Evolutionary conservation across 108 stramenopile species (phyloP).

Genomic region (Nitzschia inconspicua): DNA sequence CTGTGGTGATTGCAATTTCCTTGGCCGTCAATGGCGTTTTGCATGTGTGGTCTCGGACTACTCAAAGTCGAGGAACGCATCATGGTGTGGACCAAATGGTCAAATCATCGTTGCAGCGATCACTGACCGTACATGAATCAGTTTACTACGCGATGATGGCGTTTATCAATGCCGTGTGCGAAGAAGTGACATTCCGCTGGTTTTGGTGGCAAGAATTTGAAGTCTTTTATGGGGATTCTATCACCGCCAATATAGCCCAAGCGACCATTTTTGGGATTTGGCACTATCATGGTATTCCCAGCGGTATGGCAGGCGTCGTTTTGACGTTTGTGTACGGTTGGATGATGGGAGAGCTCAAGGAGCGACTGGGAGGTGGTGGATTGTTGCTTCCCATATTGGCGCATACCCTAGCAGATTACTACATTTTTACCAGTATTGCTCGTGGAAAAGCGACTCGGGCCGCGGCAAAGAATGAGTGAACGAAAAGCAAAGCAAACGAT

Average conservation of each 20-base stretch:
- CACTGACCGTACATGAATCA: conserved; percentile 2
- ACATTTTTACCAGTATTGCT: conserved; percentile 31
- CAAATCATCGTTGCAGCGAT: neutral
- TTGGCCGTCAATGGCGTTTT: conserved; percentile 20
- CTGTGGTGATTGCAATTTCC: no score
- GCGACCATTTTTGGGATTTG: conserved; percentile 20
- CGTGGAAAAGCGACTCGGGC: no score
- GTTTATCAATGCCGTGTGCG: conserved; percentile 28
- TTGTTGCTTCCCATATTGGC: conserved; percentile 26
- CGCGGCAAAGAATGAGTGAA: no score
- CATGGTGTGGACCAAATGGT: conserved; percentile 21
- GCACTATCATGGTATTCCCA: conserved; percentile 33
- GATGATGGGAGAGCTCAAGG: conserved; percentile 18
- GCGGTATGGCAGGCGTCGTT: conserved; percentile 20
- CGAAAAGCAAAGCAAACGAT: no score
- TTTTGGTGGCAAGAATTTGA: conserved; percentile 12
- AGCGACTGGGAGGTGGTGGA: conserved; percentile 9
- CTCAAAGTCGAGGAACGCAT: conserved; percentile 2
- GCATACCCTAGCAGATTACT: conserved; percentile 37
- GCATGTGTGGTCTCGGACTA: conserved; percentile 12
- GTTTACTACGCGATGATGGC: conserved; percentile 3
- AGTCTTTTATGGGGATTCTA: neutral
- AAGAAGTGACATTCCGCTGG: conserved; percentile 17
- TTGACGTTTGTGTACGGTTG: conserved; percentile 35
- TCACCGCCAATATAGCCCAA: conserved; percentile 16